Conservation (phyloP, 2,329 filamentous ascomycete species). For the Beauveria pseudobassiana region DNA sequence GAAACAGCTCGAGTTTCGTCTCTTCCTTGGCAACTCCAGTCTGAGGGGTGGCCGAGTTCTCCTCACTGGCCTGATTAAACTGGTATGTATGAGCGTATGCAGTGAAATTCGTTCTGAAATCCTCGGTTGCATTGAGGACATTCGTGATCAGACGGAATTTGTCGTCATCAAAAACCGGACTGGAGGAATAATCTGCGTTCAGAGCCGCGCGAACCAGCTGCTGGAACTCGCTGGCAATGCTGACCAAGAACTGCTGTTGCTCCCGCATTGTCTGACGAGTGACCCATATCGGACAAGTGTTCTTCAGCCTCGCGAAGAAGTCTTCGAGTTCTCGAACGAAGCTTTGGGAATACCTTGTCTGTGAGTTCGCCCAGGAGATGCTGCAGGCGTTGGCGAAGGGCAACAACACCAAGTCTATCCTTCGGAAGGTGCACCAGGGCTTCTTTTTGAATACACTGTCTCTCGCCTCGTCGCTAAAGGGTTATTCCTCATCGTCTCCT, state of each 20-base stretch:
- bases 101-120: constrained; percentile 12
- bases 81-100: constrained; percentile 12
- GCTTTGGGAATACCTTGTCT: constrained; percentile 19
- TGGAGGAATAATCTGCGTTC: constrained; percentile 13
- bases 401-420: constrained; percentile 18
- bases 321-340: constrained; percentile 18
- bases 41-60: too few species aligned
- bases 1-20: not conserved
- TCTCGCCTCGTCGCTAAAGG: not conserved
- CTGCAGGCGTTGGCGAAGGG: constrained; percentile 18
- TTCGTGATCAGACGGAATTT: constrained; percentile 17
- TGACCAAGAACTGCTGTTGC: constrained; percentile 15
- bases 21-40: too few species aligned
- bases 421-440: constrained; percentile 13
- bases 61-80: too few species aligned
- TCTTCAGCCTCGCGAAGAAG: constrained; percentile 8
- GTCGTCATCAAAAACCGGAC: constrained; percentile 10
- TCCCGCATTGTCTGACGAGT: constrained; percentile 12
- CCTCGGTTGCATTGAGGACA: constrained; percentile 15
- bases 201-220: constrained; percentile 11
- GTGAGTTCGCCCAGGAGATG: constrained; percentile 22
- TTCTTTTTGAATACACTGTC: not conserved
- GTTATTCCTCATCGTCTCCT: constrained; percentile 13
- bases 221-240: constrained; percentile 17
- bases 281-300: constrained; percentile 13